Conservation (phyloP, 169 alveolate species). For the Cyclospora cayetanensis region DNA sequence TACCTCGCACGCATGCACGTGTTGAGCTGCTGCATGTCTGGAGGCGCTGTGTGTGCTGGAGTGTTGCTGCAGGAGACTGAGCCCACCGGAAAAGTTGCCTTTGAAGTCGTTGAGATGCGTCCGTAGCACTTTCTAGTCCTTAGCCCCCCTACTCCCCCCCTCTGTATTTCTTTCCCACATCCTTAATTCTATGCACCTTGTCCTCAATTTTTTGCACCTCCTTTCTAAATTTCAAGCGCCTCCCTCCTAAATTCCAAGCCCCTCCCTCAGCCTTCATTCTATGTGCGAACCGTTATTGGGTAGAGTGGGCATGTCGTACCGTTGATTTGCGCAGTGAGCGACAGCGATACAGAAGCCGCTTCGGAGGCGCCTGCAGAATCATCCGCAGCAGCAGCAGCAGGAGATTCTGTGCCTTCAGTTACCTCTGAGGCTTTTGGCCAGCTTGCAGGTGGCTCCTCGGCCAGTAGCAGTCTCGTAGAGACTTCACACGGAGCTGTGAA, state of each 20-base stretch:
- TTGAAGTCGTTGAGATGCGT: conserved; percentile 58
- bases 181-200: neutral
- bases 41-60: neutral
- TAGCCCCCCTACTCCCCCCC: neutral
- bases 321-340: conserved; percentile 15
- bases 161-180: neutral
- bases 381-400: neutral
- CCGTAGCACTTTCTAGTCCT: neutral
- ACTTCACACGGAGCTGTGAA: neutral
- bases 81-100: conserved; percentile 25
- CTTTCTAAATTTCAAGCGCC: too few species aligned
- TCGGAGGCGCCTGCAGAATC: neutral
- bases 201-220: neutral
- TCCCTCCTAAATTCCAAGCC: too few species aligned
- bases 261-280: too few species aligned
- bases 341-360: conserved; percentile 47
- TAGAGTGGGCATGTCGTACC: too few species aligned
- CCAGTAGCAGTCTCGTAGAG: neutral
- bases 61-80: conserved; percentile 22
- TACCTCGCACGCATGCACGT: too few species aligned
- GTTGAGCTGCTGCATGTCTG: neutral
- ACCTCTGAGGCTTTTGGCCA: conserved; percentile 2
- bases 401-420: neutral
- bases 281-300: too few species aligned
- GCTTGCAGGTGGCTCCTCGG: neutral